Base-by-base conservation (phyloP, 2,329 filamentous ascomycete genomes). In the Scytalidium sp. region DNA sequence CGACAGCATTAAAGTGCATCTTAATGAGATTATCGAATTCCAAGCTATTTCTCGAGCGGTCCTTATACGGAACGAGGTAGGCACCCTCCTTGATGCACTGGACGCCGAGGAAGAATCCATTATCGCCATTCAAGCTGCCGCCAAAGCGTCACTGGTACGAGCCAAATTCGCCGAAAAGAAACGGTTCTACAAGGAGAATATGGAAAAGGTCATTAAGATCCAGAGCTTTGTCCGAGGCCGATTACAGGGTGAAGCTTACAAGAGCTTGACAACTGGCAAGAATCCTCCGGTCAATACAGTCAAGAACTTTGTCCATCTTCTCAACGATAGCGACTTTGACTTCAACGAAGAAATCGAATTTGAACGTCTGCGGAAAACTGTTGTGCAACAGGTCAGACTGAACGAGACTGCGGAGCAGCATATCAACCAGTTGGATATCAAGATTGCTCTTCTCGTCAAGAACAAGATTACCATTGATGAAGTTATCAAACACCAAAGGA, bases 391-490 rank as follows among this genome's bases (percentile, higher is more conserved):
- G 65, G 94, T 99, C 9, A 87, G 93, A 43, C 92, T 97, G 61
- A 99, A 99, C 63, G 94, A 99, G 71, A 85, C 96, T 75, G 83
- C 95, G 36, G 94, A 99, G 70, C 91, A 97, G 66, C 99, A 99
- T 64, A 96, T 99, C 59, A 92, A 96, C 61, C 94, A 99, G 66
- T 81, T 99, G 29, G 95, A 99, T 65, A 96, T 99, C 76, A 99
- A 99, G 74, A 99, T 99, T 67, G 94, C 94, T 1, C 80, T 99
- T 3, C 79, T 99, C 17, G 94, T 99, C 62, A 97, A 97, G 79
- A 99, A 99, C 80, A 99, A 99, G 71, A 99, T 99, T 63, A 97
- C 94, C 0, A 79, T 99, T 3, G 94, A 99, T 64, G 95, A 99
- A 70, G 94, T 99, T 22, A 89, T 99, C 49, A 90, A 91, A 61